Percentiles rank a stretch among this genome's conserved stretches.
phyloP scores from a whole-genome alignment of 2,329 filamentous ascomycete genomes.

The Sporothrix globosa region DNA sequence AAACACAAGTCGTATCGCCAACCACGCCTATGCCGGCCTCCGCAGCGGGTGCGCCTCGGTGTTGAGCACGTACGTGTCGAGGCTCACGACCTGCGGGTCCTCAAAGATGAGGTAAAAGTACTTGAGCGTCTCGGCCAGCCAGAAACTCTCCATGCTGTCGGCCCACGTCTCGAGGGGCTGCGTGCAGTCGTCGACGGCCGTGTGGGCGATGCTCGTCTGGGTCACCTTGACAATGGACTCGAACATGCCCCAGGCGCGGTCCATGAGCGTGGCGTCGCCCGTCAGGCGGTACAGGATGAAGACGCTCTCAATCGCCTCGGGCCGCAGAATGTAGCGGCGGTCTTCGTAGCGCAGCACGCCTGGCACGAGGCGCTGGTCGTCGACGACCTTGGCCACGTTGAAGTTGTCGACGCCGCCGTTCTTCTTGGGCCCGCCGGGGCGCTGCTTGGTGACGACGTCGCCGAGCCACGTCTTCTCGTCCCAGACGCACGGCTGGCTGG shows the following conservation, averaged over 20 bases:
- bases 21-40: conserved; percentile 36
- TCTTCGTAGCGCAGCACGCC: conserved; percentile 63
- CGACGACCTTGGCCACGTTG: conserved; percentile 54
- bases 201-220: conserved; percentile 56
- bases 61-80: conserved; percentile 66
- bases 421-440: background rate
- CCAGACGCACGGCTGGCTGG: conserved; percentile 38
- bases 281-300: conserved; percentile 78
- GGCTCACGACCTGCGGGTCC: conserved; percentile 59
- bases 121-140: conserved; percentile 70
- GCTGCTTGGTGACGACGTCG: conserved; percentile 31
- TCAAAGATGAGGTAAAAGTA: conserved; percentile 68
- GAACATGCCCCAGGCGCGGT: conserved; percentile 78
- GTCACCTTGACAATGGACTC: conserved; percentile 55
- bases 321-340: conserved; percentile 66
- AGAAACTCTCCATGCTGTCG: conserved; percentile 72
- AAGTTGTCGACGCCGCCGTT: conserved; percentile 46
- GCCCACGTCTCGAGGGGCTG: conserved; percentile 51
- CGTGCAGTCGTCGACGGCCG: conserved; percentile 61
- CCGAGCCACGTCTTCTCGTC: conserved; percentile 38
- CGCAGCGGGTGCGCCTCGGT: conserved; percentile 59
- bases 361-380: conserved; percentile 51
- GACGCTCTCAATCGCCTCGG: conserved; percentile 79
- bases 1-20: too few species aligned
- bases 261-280: conserved; percentile 65